Conservation (phyloP, 495 filamentous ascomycete species). For the Letharia lupina region DNA sequence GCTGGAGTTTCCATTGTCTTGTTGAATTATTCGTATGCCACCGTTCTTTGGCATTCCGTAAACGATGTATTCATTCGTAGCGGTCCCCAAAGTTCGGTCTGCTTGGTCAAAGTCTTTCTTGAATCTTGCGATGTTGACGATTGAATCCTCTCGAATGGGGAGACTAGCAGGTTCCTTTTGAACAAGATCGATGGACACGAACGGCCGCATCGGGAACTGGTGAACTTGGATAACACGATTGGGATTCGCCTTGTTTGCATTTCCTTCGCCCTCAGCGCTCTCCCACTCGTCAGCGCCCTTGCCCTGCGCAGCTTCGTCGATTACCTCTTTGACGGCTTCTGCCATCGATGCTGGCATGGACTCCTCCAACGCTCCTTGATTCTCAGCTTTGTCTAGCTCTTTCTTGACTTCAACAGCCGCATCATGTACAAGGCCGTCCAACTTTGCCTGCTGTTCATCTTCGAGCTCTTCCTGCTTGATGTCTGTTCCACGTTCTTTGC, state of each 20-base stretch:
- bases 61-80: constrained; percentile 83
- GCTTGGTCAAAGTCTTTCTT: constrained; percentile 98
- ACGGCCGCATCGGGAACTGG: constrained; percentile 93
- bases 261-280: constrained; percentile 64
- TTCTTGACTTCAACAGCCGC: constrained; percentile 46
- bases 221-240: constrained; percentile 65
- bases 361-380: constrained; percentile 42
- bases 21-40: constrained; percentile 83
- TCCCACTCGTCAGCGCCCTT: constrained; percentile 63
- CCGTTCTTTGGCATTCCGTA: constrained; percentile 89
- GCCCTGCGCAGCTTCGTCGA: constrained; percentile 49
- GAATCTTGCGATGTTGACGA: constrained; percentile 82
- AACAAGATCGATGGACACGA: constrained; percentile 65
- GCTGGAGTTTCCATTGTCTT: constrained; percentile 83
- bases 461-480: constrained; percentile 38
- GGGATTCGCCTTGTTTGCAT: constrained; percentile 56
- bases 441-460: constrained; percentile 35
- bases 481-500: constrained; percentile 30
- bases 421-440: constrained; percentile 35
- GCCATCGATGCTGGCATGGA: constrained; percentile 42
- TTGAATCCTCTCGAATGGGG: constrained; percentile 44
- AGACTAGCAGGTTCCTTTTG: constrained; percentile 27
- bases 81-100: constrained; percentile 83
- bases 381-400: constrained; percentile 50
- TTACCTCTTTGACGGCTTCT: constrained; percentile 48